These are phyloP conservation scores for Termitomyces bulborhizus DNA, from an alignment of 768 basidiomycete species.

Conservation along the genomic window DNA sequence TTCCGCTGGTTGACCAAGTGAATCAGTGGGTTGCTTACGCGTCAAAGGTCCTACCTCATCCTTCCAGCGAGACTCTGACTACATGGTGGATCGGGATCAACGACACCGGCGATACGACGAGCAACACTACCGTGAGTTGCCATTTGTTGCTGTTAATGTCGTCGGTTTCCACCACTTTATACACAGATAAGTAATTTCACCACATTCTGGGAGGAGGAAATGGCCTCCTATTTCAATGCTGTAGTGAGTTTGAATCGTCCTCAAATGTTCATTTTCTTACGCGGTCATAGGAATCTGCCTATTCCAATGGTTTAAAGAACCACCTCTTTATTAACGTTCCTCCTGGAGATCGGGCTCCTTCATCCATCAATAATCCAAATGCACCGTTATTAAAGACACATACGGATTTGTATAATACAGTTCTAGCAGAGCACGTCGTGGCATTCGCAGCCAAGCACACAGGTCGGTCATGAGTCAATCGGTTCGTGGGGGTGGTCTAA, in stretches of 20 bases:
- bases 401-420: neutral
- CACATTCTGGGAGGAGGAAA: conserved; percentile 44
- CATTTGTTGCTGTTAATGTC: neutral
- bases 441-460: neutral
- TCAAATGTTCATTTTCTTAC: neutral
- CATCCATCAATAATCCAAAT: conserved; percentile 25
- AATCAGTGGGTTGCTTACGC: conserved; percentile 42
- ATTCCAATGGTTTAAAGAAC: conserved; percentile 32
- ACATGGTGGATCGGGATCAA: conserved; percentile 59
- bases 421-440: neutral
- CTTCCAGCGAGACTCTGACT: conserved; percentile 34
- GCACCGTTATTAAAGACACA: conserved; percentile 30
- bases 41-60: conserved; percentile 38
- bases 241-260: conserved; percentile 28
- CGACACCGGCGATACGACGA: conserved; percentile 46
- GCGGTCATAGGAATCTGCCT: conserved; percentile 29
- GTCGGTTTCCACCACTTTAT: neutral
- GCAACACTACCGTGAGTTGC: conserved; percentile 27
- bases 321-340: conserved; percentile 56
- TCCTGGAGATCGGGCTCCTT: conserved; percentile 44
- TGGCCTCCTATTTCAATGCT: conserved; percentile 42
- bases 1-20: conserved; percentile 43
- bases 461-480: neutral
- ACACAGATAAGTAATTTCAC: conserved; percentile 42
- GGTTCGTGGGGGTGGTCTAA: neutral